Evolutionary conservation across 768 basidiomycete species (phyloP), one percentile per base, ranked within the genome.

Genomic region (Amanita rubescens): DNA sequence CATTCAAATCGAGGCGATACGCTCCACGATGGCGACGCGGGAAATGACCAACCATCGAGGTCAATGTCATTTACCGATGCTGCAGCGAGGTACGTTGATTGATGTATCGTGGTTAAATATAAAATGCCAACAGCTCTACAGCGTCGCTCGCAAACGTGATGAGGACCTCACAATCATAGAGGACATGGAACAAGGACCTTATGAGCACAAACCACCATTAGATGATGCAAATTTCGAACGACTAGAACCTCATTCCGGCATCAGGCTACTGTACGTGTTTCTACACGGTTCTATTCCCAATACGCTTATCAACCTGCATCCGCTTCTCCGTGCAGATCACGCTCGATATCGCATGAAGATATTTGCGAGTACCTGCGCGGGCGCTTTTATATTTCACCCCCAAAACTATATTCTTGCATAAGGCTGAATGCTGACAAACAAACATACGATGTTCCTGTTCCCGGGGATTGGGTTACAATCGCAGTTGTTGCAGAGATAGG

Each of bases 401-500:
- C 94, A 1, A 82, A 75, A 17, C 74, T 99, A 33, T 99, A 99
- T 70, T 92, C 93, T 8, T 79, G 85, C 43, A 77, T 93, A 39
- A 83, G 88, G 9, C 79, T 87, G 0, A 76, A 84, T 12, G 81
- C 86, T 0, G 82, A 89, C 63, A 86, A 88, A 58, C 83, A 87
- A 54, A 85, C 83, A 15, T 95, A 93, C 65, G 94, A 97, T 42
- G 80, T 99, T 1, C 94, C 95, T 9, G 85, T 97, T 1, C 80
- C 81, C 5, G 90, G 90, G 2, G 96, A 98, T 67, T 98, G 92
- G 89, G 79, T 97, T 38, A 94, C 94, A 5, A 90, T 99, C 44
- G 95, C 92, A 2, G 94, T 98, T 4, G 84, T 99, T 12, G 95
- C 94, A 2, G 92, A 95, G 65, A 81, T 93, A 19, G 85, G 92